phyloP scores from a whole-genome alignment of 306 rosid species.

The Lupinus albus region DNA sequence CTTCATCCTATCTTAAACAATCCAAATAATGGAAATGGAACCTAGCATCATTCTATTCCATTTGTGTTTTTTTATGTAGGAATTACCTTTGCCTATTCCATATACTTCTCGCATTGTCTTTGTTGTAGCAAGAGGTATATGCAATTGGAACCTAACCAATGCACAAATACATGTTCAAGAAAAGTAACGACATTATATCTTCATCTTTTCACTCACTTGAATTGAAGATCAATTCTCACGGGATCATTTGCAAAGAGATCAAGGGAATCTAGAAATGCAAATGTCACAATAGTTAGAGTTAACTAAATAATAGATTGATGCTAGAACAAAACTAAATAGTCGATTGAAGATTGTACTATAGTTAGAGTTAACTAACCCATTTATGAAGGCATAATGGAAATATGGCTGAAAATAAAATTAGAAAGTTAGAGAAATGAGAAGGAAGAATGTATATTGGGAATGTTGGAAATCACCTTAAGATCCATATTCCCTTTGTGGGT shows the following conservation, averaged over 20 bases:
- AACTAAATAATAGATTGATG: slow-evolving; percentile 76
- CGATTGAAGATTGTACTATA: background rate
- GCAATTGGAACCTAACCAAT: slow-evolving; percentile 84
- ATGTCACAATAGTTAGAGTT: too few species aligned
- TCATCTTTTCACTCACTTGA: background rate
- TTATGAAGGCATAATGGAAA: slow-evolving; percentile 57
- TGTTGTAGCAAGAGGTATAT: slow-evolving; percentile 88
- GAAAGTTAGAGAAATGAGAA: slow-evolving; percentile 15
- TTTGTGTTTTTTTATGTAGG: background rate
- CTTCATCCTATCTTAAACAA: too few species aligned
- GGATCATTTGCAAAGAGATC: slow-evolving; percentile 95
- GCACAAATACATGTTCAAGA: background rate
- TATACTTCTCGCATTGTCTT: slow-evolving; percentile 91
- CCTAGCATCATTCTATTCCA: too few species aligned
- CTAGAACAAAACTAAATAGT: background rate
- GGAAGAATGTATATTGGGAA: slow-evolving; percentile 21
- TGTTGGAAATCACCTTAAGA: slow-evolving; percentile 59
- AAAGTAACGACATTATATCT: background rate
- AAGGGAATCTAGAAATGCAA: slow-evolving; percentile 91
- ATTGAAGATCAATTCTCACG: slow-evolving; percentile 52
- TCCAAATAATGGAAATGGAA: too few species aligned
- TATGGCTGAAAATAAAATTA: slow-evolving; percentile 55
- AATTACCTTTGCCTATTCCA: slow-evolving; percentile 86
- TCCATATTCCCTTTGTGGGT: slow-evolving; percentile 76
- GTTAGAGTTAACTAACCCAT: slow-evolving; percentile 61